Evolutionary conservation across 352 stramenopile species (phyloP), one percentile per base, ranked within the genome.

Genomic region (Pythium pectinolyticum): DNA sequence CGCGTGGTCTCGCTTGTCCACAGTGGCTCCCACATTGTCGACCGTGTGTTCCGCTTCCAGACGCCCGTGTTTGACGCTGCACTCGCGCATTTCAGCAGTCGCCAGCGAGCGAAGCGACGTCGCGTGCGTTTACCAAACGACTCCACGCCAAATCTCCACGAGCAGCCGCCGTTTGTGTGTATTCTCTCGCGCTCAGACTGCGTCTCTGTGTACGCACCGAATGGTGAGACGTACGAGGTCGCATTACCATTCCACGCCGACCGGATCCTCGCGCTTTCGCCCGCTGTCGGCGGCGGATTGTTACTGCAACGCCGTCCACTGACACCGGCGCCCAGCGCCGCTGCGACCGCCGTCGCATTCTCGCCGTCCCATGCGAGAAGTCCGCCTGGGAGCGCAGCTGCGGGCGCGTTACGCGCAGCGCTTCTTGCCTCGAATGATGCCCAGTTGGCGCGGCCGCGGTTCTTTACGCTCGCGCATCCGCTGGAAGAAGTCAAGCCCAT

Each of bases 401-500:
- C 40, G 19, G 52, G 10, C 4, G 22, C 49, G 41, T 43, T 41
- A 24, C 28, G 37, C 25, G 51, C 32, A 3, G 11, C 51, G 35
- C 31, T 47, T 4, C 3, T 51, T 9, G 22, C 45, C 4, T 54
- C 28, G 3, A 46, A 22, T 19, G 25, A 34, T 31, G 19, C 41
- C 10, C 31, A 51, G 10, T 25, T 65, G 9, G 37, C 61, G 1
- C 79, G 71, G 30, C 83, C 85, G 10, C 70, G 78, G 14, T 89
- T 86, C 55, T 94, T 94, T 60, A 90, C 83, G 28, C 72, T 94
- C 3, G 52, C 73, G 31, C 80, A 90, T 49, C 85, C 85, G 27
- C 74, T 94, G 20, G 82, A 91, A 34, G 85, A 94, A 53, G 76
- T 92, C 32, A 90, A 88, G 55, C 85, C 85, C 3, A 68, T 91